phyloP scores from a whole-genome alignment of 306 rosid genomes.

The Begonia fuchsioides region DNA sequence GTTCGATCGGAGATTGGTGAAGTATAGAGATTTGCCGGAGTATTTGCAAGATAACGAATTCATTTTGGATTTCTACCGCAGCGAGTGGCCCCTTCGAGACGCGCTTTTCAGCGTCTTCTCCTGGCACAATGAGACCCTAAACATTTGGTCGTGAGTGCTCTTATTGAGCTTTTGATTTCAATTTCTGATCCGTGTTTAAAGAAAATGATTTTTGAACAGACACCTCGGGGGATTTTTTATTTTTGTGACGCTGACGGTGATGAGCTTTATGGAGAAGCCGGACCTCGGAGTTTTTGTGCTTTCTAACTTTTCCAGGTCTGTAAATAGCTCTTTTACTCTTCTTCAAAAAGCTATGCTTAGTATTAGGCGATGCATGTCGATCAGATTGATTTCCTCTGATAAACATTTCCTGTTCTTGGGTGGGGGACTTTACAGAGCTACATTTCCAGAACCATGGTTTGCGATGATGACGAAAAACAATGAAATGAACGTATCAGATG shows the following conservation, averaged over 20 bases:
- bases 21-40: constrained; percentile 61
- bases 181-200: background rate
- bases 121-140: constrained; percentile 85
- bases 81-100: constrained; percentile 81
- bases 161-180: background rate
- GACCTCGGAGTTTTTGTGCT: constrained; percentile 25
- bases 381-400: background rate
- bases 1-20: constrained; percentile 31
- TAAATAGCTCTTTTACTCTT: background rate
- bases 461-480: constrained; percentile 13
- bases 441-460: constrained; percentile 11
- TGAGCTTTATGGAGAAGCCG: constrained; percentile 29
- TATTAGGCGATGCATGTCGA: background rate
- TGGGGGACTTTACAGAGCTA: constrained; percentile 21
- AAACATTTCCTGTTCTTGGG: constrained; percentile 2
- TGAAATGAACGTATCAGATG: constrained; percentile 23
- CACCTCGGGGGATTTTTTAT: constrained; percentile 64
- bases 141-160: constrained; percentile 66
- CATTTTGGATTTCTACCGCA: constrained; percentile 58
- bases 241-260: constrained; percentile 32
- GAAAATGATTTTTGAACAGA: constrained; percentile 19
- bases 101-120: constrained; percentile 52
- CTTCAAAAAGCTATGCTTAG: background rate
- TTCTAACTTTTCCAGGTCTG: constrained; percentile 35
- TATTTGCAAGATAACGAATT: constrained; percentile 78